Evolutionary conservation across 2,329 filamentous ascomycete species (phyloP).

Genomic region (Dothistroma pini): DNA sequence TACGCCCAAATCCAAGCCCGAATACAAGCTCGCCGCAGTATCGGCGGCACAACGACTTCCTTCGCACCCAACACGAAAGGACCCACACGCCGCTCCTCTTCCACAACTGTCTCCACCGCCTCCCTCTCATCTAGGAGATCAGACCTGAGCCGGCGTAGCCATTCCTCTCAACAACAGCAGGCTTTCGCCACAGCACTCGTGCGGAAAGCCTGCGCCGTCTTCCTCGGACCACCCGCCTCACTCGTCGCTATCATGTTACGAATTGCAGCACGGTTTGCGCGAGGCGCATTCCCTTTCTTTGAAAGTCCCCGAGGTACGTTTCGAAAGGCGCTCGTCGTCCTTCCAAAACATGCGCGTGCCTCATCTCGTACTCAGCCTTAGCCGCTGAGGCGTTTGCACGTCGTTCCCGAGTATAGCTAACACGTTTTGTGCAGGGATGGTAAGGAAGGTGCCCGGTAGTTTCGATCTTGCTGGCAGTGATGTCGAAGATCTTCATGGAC

Average conservation of each 20-base stretch:
- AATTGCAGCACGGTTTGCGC: conserved; percentile 71
- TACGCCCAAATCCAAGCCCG: conserved; percentile 35
- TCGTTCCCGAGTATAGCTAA: no score
- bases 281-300: conserved; percentile 38
- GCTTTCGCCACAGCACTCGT: conserved; percentile 53
- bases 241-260: conserved; percentile 75
- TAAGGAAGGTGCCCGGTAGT: conserved; percentile 61
- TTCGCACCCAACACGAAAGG: conserved; percentile 38
- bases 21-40: conserved; percentile 34
- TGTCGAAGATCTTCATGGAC: conserved; percentile 41
- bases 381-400: no score
- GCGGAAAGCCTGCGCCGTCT: conserved; percentile 70
- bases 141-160: conserved; percentile 12
- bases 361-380: no score
- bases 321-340: no score
- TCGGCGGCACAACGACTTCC: conserved; percentile 28
- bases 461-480: conserved; percentile 52
- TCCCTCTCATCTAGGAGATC: conserved; percentile 16
- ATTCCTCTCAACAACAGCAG: conserved; percentile 16
- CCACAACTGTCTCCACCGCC: conserved; percentile 24
- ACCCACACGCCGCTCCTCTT: conserved; percentile 40
- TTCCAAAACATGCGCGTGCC: no score
- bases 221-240: conserved; percentile 76
- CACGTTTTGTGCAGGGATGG: conserved; percentile 4
- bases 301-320: conserved; percentile 24